Evolutionary conservation across 1,284 basidiomycete genomes (phyloP).

Genomic region (Moesziomyces sp.): DNA sequence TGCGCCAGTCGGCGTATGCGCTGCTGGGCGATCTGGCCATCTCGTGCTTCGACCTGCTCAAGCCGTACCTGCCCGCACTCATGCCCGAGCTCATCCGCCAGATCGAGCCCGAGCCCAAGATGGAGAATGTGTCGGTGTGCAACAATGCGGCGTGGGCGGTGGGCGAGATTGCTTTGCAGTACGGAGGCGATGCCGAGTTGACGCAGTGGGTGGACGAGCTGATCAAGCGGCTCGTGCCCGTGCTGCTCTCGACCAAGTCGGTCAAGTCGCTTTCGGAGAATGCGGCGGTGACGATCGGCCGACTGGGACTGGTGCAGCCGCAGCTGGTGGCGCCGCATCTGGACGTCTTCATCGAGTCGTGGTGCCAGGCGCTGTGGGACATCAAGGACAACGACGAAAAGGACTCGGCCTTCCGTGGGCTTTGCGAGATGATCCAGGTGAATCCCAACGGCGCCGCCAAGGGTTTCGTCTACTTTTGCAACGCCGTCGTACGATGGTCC

Average conservation of each 20-base stretch:
- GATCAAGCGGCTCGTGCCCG: slow-evolving; percentile 88
- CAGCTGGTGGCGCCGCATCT: slow-evolving; percentile 87
- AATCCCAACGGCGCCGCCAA: slow-evolving; percentile 76
- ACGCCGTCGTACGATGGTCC: slow-evolving; percentile 66
- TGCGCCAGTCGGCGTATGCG: slow-evolving; percentile 95
- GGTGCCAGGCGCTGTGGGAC: slow-evolving; percentile 97
- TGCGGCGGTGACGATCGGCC: slow-evolving; percentile 97
- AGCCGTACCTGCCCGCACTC: slow-evolving; percentile 79
- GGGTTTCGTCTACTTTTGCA: slow-evolving; percentile 67
- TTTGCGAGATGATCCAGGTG: slow-evolving; percentile 93
- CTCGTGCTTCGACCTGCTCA: slow-evolving; percentile 86
- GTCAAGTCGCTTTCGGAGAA: slow-evolving; percentile 96
- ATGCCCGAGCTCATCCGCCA: slow-evolving; percentile 91
- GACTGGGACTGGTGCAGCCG: slow-evolving; percentile 93
- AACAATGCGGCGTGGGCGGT: slow-evolving; percentile 99
- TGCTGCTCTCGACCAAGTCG: slow-evolving; percentile 87
- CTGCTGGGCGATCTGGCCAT: slow-evolving; percentile 97
- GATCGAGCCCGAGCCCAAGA: slow-evolving; percentile 87
- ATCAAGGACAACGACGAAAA: slow-evolving; percentile 99
- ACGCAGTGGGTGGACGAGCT: slow-evolving; percentile 72
- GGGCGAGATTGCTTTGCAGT: slow-evolving; percentile 83
- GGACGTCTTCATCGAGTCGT: slow-evolving; percentile 88
- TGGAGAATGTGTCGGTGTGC: slow-evolving; percentile 93
- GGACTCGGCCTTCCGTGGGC: slow-evolving; percentile 97
- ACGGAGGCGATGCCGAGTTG: slow-evolving; percentile 69